Percentiles rank a stretch among this genome's conserved stretches.
Evolutionary conservation across 1,284 basidiomycete genomes (phyloP).

Genomic region (Rhizoctonia solani): DNA sequence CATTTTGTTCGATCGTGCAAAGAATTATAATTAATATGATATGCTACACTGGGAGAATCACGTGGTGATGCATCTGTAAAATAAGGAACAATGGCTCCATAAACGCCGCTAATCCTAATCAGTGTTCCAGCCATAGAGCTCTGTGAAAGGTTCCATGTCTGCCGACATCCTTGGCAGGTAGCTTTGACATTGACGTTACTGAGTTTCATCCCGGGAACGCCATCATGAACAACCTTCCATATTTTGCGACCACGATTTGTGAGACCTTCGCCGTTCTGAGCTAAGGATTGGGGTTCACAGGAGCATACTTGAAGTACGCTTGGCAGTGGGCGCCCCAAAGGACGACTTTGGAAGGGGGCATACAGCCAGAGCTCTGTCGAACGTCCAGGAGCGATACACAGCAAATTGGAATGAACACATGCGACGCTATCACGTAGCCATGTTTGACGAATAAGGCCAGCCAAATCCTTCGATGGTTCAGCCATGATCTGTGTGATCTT

Average conservation of each 20-base stretch:
- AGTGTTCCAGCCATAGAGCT: too few relatives aligned
- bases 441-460: not conserved
- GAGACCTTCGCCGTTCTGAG: not conserved
- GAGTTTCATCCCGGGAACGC: not conserved
- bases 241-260: not conserved
- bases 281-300: not conserved
- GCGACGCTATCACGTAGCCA: conserved; percentile 11
- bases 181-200: not conserved
- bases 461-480: not conserved
- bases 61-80: too few relatives aligned
- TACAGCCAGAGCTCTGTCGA: conserved; percentile 8
- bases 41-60: too few relatives aligned
- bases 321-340: conserved; percentile 7
- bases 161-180: too few relatives aligned
- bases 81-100: too few relatives aligned
- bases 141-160: too few relatives aligned
- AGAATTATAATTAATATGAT: too few relatives aligned
- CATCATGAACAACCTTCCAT: not conserved
- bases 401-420: not conserved
- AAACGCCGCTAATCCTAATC: too few relatives aligned
- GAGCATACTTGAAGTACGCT: conserved; percentile 10
- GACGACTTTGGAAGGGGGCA: conserved; percentile 22
- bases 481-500: not conserved
- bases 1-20: too few relatives aligned
- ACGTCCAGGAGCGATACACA: not conserved